Base-by-base conservation (phyloP, 1,284 basidiomycete species). In the Cryptococcus sp. region DNA sequence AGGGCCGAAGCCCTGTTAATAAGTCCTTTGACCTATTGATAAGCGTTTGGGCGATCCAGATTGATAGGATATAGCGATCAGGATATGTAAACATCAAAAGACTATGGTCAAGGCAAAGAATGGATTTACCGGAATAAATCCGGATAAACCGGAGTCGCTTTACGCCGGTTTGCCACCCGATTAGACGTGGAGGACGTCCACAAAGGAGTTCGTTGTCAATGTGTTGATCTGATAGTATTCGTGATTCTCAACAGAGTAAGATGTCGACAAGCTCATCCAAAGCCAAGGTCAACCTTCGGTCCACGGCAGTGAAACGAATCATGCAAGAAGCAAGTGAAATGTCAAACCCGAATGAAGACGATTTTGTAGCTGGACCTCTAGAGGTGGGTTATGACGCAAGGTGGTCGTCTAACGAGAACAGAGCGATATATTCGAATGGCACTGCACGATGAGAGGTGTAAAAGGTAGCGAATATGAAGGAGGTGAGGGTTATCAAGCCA, bases 291-390 rank as follows among this genome's bases (percentile, higher is more conserved):
- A 77, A 77, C 58, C 64, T 73, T 23, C 68, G 76, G 5, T 75
- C 73, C 6, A 69, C 77, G 83, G 90, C 91, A 53, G 88, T 96
- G 57, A 96, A 96, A 80, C 86, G 95, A 47, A 96, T 98, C 64
- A 89, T 98, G 84, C 90, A 92, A 72, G 94, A 98, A 78, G 94
- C 93, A 4, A 81, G 84, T 59, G 94, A 98, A 72, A 83, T 96
- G 6, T 84, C 86, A 5, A 61, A 71, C 49, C 60, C 66, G 3
- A 59, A 71, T 5, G 68, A 68, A 31, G 68, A 71, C 50, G 73
- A 70, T 30, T 76, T 76, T 54, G 59, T 68, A 4, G 94, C 93
- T 7, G 85, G 84, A 0, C 94, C 94, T 3, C 79, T 95, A 13
- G 94, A 96, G 83, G 89, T 91, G 58, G 51, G 83, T 76, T 7